Evolutionary conservation across 2,329 filamentous ascomycete genomes (phyloP).

Genomic region (Nigrospora osmanthi): DNA sequence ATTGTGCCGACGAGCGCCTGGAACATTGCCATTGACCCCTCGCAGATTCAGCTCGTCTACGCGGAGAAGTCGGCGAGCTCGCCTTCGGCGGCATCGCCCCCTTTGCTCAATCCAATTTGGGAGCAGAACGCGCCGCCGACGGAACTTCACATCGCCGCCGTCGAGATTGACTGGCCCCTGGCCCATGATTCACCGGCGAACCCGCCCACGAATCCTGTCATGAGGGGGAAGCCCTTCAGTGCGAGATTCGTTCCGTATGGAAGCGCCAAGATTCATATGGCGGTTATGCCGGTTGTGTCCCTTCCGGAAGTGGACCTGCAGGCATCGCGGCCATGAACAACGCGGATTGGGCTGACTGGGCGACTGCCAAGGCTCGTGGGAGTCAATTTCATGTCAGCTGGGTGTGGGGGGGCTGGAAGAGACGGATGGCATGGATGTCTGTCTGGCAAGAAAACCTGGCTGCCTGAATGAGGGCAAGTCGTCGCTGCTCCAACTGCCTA

Average conservation of each 20-base stretch:
- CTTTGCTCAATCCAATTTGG: constrained; percentile 19
- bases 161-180: constrained; percentile 22
- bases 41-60: constrained; percentile 16
- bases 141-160: constrained; percentile 21
- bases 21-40: constrained; percentile 23
- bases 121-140: constrained; percentile 18
- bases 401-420: background rate
- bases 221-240: constrained; percentile 14
- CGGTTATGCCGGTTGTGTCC: constrained; percentile 18
- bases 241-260: constrained; percentile 23
- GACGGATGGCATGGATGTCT: background rate
- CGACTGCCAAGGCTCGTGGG: background rate
- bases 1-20: constrained; percentile 16
- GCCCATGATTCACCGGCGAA: constrained; percentile 15
- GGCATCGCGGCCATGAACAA: constrained; percentile 7
- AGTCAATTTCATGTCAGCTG: too few species aligned
- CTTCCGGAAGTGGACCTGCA: constrained; percentile 10
- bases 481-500: background rate
- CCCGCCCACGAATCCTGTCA: constrained; percentile 11
- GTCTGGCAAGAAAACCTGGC: background rate
- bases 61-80: constrained; percentile 1
- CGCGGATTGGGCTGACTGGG: background rate
- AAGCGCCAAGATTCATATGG: constrained; percentile 24
- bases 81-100: too few species aligned
- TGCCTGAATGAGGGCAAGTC: background rate